Conservation (phyloP, 306 rosid species). For the Vigna trinervia region DNA sequence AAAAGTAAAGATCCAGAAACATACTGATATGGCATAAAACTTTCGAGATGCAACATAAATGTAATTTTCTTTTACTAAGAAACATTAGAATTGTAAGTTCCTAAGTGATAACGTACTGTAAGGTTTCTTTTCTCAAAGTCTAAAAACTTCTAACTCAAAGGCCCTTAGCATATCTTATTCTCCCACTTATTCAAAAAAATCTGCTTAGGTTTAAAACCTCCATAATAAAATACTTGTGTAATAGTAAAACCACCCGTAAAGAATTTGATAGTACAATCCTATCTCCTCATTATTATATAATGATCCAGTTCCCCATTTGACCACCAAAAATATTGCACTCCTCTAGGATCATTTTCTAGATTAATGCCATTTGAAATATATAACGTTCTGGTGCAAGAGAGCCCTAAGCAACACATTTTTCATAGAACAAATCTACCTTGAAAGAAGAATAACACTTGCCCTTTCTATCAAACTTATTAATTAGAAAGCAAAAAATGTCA, state of each 20-base stretch:
- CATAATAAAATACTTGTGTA: background rate
- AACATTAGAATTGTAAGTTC: background rate
- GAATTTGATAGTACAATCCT: background rate
- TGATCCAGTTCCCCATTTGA: background rate
- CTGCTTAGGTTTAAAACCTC: background rate
- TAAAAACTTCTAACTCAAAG: background rate
- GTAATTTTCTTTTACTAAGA: background rate
- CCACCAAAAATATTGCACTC: constrained; percentile 6
- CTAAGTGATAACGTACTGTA: background rate
- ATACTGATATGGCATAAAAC: background rate
- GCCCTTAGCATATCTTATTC: constrained; percentile 1
- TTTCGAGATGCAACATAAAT: background rate
- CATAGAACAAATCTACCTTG: constrained; percentile 11
- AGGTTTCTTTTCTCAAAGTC: constrained; percentile 17
- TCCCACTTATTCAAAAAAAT: background rate
- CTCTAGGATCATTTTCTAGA: background rate
- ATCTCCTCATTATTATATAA: constrained; percentile 2
- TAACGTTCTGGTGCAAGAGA: constrained; percentile 27
- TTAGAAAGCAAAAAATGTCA: background rate
- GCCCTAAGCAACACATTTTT: background rate
- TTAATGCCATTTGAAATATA: background rate
- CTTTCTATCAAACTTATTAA: background rate
- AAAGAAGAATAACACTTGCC: constrained; percentile 10
- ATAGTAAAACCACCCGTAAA: background rate
- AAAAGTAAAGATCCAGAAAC: background rate